Evolutionary conservation across 768 basidiomycete species (phyloP), one percentile per base, ranked within the genome.

Genomic region (Lentinus brumalis): DNA sequence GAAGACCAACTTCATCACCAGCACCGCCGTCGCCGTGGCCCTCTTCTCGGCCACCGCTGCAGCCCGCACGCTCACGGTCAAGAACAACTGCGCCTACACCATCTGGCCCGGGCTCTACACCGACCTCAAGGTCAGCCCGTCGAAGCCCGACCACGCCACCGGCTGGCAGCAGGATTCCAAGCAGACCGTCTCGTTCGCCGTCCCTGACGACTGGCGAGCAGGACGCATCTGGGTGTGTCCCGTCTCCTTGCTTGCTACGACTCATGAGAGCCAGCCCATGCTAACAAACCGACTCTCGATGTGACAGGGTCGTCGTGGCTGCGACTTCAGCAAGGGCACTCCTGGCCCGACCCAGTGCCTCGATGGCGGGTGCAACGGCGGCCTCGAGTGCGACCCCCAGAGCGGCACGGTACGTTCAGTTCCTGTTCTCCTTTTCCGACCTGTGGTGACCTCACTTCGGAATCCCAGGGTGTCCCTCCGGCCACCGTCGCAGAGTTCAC

Each of bases 11-110:
- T 59, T 60, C 55, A 18, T 55, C 47, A 30, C 55, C 11, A 18
- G 8, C 14, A 26, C 26, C 21, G 30, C 57, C 35, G 32, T 61
- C 26, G 50, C 63, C n/a, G 54, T 61, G 32, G 53, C 58, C 26
- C 40, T 60, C 12, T 47, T 67, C 30, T 57, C 54, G 8, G 42
- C 60, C 15, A 41, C 53, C 3, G 60, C 49, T 29, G 51, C 60
- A 8, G 62, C 60, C 5, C 54, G 62, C 29, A 75, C 70, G 14
- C 74, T 79, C 65, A 78, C 75, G 2, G 77, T 79, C 39, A 69
- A 67, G 68, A 79, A 79, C 61, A 69, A 61, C 42, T 78, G 78
- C 64, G 71, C 74, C 1, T 79, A 76, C 67, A 78, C 78, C 11
- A 72, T 78, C 39, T 79, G 77, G 78, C 77, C 50, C 14, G 68